A percentile compares a stretch with the other conserved stretches of the same genome.
Evolutionary conservation across 495 filamentous ascomycete species (phyloP).

Genomic region (Trypethelium eluteriae): DNA sequence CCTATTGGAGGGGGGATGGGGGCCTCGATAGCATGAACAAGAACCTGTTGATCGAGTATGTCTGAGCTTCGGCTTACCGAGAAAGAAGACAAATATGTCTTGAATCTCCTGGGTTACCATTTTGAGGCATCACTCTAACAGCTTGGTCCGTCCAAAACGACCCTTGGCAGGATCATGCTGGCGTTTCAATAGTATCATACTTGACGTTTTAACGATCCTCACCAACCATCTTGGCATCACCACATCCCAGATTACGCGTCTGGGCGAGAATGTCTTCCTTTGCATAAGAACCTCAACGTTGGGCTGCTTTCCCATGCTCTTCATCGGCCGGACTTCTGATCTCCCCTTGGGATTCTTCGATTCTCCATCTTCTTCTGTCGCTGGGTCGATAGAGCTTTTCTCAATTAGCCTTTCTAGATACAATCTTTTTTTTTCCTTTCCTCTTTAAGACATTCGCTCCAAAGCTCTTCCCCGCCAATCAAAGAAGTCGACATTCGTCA

Average conservation of each 20-base stretch:
- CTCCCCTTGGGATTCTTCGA: neutral
- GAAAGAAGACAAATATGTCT: neutral
- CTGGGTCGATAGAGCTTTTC: constrained; percentile 5
- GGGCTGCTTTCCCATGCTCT: neutral
- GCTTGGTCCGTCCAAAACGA: neutral
- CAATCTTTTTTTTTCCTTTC: neutral
- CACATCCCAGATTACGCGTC: neutral
- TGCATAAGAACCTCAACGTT: neutral
- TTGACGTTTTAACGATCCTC: neutral
- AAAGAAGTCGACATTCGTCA: neutral
- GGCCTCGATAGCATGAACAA: too few species aligned
- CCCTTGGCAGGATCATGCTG: neutral
- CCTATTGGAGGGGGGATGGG: too few species aligned
- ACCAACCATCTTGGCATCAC: constrained; percentile 1
- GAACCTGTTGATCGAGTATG: too few species aligned
- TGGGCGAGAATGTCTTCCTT: neutral
- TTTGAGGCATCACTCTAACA: neutral
- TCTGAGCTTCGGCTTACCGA: neutral
- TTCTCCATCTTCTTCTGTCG: neutral
- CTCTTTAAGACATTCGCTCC: neutral
- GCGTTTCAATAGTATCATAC: neutral
- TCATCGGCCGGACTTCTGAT: neutral
- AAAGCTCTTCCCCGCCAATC: neutral
- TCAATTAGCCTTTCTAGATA: neutral
- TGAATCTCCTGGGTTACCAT: neutral